phyloP scores from a whole-genome alignment of 805 yeast genomes.

The Suhomyces faveliae region DNA sequence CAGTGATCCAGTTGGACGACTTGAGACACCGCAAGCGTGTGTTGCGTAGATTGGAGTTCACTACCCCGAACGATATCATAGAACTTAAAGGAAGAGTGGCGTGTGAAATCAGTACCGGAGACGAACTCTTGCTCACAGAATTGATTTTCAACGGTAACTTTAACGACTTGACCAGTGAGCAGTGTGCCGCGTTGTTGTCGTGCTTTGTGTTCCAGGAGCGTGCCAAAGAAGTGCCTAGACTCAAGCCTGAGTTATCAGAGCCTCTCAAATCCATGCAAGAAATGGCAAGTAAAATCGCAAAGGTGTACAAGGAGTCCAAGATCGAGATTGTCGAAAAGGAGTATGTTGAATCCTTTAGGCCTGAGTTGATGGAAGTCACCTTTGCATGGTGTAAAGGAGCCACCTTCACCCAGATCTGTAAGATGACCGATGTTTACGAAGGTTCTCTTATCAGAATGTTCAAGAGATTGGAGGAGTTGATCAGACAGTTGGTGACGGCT shows the following conservation, averaged over 20 bases:
- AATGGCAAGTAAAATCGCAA: constrained; percentile 89
- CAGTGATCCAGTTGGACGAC: constrained; percentile 92
- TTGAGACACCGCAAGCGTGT: constrained; percentile 91
- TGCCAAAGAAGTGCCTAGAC: constrained; percentile 81
- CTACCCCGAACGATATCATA: constrained; percentile 82
- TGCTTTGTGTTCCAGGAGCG: constrained; percentile 97
- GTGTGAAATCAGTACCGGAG: constrained; percentile 92
- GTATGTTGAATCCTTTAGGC: constrained; percentile 86
- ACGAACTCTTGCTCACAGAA: constrained; percentile 82
- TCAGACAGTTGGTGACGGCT: constrained; percentile 86
- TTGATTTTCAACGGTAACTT: constrained; percentile 93
- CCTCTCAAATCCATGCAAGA: constrained; percentile 86
- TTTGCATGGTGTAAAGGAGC: constrained; percentile 97
- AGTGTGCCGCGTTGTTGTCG: constrained; percentile 86
- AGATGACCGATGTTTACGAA: constrained; percentile 98
- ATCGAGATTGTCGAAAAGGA: constrained; percentile 88
- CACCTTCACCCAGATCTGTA: constrained; percentile 92
- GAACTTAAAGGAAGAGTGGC: constrained; percentile 97
- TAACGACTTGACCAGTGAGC: constrained; percentile 82
- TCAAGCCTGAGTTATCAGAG: constrained; percentile 88
- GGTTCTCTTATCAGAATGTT: constrained; percentile 95
- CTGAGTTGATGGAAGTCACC: constrained; percentile 95
- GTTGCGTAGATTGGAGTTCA: constrained; percentile 85
- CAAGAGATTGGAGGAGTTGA: constrained; percentile 88
- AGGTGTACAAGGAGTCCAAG: constrained; percentile 84